Conservation (phyloP, 2,329 filamentous ascomycete genomes). For the Trichophyton benhamiae region DNA sequence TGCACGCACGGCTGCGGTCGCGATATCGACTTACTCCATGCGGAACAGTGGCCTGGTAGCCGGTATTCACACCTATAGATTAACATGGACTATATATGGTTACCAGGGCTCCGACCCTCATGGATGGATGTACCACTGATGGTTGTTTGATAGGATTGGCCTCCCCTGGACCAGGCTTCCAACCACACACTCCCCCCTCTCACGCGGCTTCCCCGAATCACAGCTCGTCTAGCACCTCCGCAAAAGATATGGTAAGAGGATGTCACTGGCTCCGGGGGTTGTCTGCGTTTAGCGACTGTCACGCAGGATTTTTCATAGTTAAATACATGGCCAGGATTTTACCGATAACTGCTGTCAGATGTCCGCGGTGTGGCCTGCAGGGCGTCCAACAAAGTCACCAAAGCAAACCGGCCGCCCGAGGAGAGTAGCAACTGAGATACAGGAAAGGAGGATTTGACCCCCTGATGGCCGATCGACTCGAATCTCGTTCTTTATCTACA, state of each 20-base stretch:
- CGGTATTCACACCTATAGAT: not conserved
- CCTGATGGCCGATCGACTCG: not conserved
- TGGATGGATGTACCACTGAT: not conserved
- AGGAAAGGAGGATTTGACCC: not conserved
- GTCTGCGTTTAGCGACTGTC: not conserved
- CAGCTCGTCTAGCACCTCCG: not conserved
- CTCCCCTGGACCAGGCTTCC: not conserved
- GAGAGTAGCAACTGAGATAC: no score
- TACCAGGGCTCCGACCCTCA: not conserved
- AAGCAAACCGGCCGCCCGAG: not conserved
- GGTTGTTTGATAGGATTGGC: not conserved
- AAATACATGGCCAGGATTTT: not conserved
- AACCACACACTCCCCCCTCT: not conserved
- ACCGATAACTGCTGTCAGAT: not conserved
- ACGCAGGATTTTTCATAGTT: not conserved
- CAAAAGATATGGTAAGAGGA: not conserved
- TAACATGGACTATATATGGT: not conserved
- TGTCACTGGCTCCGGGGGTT: not conserved
- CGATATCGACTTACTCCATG: not conserved
- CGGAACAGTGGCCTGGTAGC: not conserved
- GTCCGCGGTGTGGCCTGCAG: not conserved
- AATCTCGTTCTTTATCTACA: not conserved
- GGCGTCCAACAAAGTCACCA: not conserved
- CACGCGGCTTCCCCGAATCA: not conserved
- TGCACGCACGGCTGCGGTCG: not conserved